Evolutionary conservation across 2,329 filamentous ascomycete species (phyloP), one percentile per base, ranked within the genome.

Genomic region (Blumeriella jaapii): DNA sequence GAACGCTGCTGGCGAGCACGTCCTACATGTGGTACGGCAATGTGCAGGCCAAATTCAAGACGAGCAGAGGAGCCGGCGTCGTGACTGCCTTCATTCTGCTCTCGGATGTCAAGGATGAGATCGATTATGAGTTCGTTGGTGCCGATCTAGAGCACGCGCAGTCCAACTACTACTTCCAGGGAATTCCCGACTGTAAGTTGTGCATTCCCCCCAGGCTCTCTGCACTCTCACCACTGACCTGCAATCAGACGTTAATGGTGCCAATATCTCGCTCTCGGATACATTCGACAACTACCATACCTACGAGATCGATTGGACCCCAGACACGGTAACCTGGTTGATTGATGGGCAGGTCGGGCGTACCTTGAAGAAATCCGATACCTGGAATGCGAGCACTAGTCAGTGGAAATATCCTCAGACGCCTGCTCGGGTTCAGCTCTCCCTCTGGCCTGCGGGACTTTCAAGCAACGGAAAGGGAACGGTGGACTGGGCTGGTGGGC

Each of bases 21-120:
- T 89, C 85, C 39, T 96, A 95, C 62, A 78, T 98, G 61, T 96
- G 91, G 91, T 98, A 96, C 60, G 91, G 91, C 55, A 94, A 82
- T 60, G 78, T 94, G 52, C 82, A 80, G 58, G 85, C 84, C 36
- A 82, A 66, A 38, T 67, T 96, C 59, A 91, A 85, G 68, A 89
- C 86, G 0, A 81, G 79, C 46, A 78, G 82, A 53, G 87, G 86
- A 39, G 63, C 68, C 29, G 91, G 91, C 68, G 91, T 98, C 14
- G 82, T 98, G n/a, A 93, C 86, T 2, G 89, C 86, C 18, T 98
- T 98, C 57, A 98, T 98, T 58, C 67, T 96, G 55, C 75, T 95
- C 60, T 87, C 82, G 22, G 89, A 96, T 54, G 82, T 93, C 54
- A 93, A 95, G 69, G 91, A 98, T 55, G 91, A 98, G 61, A 94